Conservation (phyloP, 2,329 filamentous ascomycete species). For the Aspergillus sp. region DNA sequence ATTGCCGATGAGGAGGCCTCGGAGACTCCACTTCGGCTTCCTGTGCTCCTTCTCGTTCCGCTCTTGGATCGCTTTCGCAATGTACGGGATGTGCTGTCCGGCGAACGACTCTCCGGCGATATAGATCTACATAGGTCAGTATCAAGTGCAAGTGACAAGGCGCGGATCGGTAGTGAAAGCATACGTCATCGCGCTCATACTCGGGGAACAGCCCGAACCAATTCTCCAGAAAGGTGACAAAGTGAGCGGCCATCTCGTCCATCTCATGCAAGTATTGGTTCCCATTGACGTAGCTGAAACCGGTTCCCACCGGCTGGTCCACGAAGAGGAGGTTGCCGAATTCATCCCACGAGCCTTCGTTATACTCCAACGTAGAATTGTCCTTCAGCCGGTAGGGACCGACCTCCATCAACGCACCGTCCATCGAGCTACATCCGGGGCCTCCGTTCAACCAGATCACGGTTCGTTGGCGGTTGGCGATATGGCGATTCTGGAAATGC, state of each 20-base stretch:
- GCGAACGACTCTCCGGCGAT: conserved; percentile 95
- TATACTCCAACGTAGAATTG: conserved; percentile 68
- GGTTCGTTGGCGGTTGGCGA: conserved; percentile 84
- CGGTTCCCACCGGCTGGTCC: conserved; percentile 94
- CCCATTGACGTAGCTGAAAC: conserved; percentile 92
- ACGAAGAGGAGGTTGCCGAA: conserved; percentile 97
- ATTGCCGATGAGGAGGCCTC: conserved; percentile 90
- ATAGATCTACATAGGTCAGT: conserved; percentile 65
- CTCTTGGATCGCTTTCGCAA: conserved; percentile 84
- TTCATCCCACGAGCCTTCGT: conserved; percentile 97
- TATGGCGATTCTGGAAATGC: conserved; percentile 95
- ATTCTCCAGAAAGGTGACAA: conserved; percentile 84
- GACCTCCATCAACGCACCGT: conserved; percentile 94
- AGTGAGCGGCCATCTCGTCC: conserved; percentile 83
- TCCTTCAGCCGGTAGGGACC: conserved; percentile 87
- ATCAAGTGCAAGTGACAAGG: background rate
- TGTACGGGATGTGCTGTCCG: conserved; percentile 95
- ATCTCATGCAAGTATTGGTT: conserved; percentile 84
- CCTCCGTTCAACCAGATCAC: conserved; percentile 98
- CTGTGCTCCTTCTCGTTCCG: conserved; percentile 67
- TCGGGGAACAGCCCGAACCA: conserved; percentile 90
- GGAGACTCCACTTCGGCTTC: conserved; percentile 67
- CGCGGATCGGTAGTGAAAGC: background rate
- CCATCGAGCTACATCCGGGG: conserved; percentile 95
- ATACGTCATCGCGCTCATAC: conserved; percentile 85